Evolutionary conservation across 768 basidiomycete genomes (phyloP), one percentile per base, ranked within the genome.

Genomic region (Cytidiella melzeri): DNA sequence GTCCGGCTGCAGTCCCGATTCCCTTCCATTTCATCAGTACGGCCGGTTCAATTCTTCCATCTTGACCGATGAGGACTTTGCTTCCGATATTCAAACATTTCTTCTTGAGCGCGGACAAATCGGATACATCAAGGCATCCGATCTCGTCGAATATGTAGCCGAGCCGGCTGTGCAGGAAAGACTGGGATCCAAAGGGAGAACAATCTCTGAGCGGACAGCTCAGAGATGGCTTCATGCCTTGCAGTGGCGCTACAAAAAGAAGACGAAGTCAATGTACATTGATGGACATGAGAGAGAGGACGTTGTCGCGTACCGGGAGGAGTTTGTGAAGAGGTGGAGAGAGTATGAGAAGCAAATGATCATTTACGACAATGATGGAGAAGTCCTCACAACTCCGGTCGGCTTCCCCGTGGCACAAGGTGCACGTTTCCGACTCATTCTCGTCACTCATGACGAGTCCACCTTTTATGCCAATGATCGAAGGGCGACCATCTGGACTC

Each of bases 371-470:
- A n/a, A n/a, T n/a, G n/a, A n/a, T n/a, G n/a, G n/a, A n/a, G n/a
- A n/a, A n/a, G n/a, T n/a, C n/a, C n/a, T n/a, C n/a, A n/a, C n/a
- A n/a, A n/a, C n/a, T n/a, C n/a, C n/a, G n/a, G n/a, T n/a, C n/a
- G n/a, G n/a, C n/a, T n/a, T n/a, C n/a, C n/a, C n/a, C n/a, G n/a
- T n/a, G n/a, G n/a, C n/a, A n/a, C n/a, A n/a, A n/a, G n/a, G n/a
- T n/a, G n/a, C n/a, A n/a, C n/a, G n/a, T n/a, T n/a, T n/a, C 71
- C 54, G 65, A 71, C 0, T 70, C 72, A 57, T 64, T 71, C 42
- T 37, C 58, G 0, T 57, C 62, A 47, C 20, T 0, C 48, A 50
- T 11, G 62, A 59, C 24, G 53, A 65, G 6, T 50, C 48, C 1
- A 60, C 69, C 10, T 43, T 58, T 11, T 52, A 47, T 69, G 59